A percentile compares a stretch with the other conserved stretches of the same genome.
Conservation (phyloP, 225 moss, liverwort and hornwort genomes). For the Rhytidiadelphus loreus region DNA sequence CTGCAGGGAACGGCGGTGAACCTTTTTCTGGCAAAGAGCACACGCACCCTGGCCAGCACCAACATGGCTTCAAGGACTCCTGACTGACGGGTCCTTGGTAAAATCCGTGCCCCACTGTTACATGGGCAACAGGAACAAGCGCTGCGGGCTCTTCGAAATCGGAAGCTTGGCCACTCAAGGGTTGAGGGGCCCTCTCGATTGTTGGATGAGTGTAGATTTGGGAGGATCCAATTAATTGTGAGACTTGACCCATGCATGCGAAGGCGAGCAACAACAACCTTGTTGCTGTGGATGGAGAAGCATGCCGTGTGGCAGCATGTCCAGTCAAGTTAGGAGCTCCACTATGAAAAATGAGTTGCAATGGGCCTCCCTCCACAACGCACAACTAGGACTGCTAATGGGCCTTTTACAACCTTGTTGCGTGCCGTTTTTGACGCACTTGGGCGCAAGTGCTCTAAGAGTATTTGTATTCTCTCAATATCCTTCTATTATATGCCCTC, state of each 20-base stretch:
- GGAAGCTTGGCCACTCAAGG: too few relatives aligned
- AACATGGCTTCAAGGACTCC: neutral
- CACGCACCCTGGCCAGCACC: neutral
- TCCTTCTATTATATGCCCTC: neutral
- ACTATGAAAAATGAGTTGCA: neutral
- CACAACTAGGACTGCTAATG: fast-evolving
- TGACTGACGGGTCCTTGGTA: neutral
- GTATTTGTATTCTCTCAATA: neutral
- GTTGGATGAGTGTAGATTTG: too few relatives aligned
- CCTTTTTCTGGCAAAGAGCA: neutral
- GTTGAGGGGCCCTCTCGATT: too few relatives aligned
- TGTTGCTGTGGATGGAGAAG: neutral
- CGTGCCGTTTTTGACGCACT: fast-evolving
- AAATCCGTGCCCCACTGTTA: neutral
- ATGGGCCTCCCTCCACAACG: too few relatives aligned
- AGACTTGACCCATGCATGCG: too few relatives aligned
- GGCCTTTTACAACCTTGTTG: neutral
- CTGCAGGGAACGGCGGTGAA: neutral
- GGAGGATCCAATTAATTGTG: too few relatives aligned
- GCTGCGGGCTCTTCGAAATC: neutral
- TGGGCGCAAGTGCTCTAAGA: fast-evolving
- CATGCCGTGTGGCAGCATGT: neutral
- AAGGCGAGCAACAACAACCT: neutral
- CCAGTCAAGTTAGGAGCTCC: fast-evolving
- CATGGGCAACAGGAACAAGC: neutral